Conservation (phyloP, 768 basidiomycete species). For the Sporobolomyces roseus region DNA sequence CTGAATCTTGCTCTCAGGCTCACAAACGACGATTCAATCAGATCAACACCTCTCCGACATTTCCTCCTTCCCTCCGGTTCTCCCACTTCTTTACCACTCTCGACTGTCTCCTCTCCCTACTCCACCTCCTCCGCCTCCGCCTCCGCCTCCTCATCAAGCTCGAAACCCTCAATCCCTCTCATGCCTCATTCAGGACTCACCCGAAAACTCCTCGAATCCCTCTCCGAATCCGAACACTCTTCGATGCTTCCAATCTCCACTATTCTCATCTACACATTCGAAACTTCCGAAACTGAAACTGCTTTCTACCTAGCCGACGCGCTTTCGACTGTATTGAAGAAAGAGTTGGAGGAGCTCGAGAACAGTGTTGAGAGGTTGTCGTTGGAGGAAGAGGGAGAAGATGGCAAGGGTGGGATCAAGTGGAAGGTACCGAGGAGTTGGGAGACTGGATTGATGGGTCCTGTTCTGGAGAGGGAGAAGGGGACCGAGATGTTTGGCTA, state of each 20-base stretch:
- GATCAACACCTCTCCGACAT: slow-evolving; percentile 23
- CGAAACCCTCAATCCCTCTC: slow-evolving; percentile 19
- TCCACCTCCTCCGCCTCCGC: background rate
- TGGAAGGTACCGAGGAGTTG: slow-evolving; percentile 39
- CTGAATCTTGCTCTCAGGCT: background rate
- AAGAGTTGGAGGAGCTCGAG: background rate
- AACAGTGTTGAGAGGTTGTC: background rate
- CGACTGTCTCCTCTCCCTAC: background rate
- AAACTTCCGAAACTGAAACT: slow-evolving; percentile 6
- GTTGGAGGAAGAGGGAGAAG: background rate
- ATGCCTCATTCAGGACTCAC: slow-evolving; percentile 37
- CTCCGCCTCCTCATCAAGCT: background rate
- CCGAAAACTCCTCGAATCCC: slow-evolving; percentile 21
- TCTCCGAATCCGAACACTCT: slow-evolving; percentile 2
- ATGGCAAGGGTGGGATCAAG: background rate
- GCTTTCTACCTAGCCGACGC: slow-evolving; percentile 27
- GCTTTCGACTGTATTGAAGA: background rate
- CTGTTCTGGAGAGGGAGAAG: slow-evolving; percentile 12
- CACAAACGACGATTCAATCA: background rate
- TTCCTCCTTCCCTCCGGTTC: slow-evolving; percentile 15
- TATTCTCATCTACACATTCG: slow-evolving; percentile 32
- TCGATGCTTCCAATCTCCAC: background rate
- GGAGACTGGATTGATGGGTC: slow-evolving; percentile 34
- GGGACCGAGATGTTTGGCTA: slow-evolving; percentile 31
- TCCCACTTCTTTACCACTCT: slow-evolving; percentile 1